Evolutionary conservation across 2,329 filamentous ascomycete genomes (phyloP).

Genomic region (Verticillium isaacii): DNA sequence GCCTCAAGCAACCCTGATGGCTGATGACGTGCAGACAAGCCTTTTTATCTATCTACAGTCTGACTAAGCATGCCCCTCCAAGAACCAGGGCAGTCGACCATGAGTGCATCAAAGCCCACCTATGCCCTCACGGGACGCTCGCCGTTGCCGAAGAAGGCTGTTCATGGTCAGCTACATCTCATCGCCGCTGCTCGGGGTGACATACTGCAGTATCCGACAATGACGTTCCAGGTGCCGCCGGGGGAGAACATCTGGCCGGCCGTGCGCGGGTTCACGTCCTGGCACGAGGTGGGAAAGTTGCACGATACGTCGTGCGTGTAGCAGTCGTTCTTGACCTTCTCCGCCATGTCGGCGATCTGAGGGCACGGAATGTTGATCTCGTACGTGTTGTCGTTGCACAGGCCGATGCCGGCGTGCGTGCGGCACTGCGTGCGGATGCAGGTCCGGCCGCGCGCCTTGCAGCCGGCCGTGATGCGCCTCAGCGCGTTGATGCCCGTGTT

Average conservation of each 20-base stretch:
- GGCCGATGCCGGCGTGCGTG: background rate
- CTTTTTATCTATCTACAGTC: too few species aligned
- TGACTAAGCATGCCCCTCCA: too few species aligned
- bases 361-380: constrained; percentile 2
- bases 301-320: background rate
- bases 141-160: constrained; percentile 1
- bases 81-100: too few species aligned
- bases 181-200: background rate
- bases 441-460: constrained; percentile 1
- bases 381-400: constrained; percentile 3
- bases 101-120: too few species aligned
- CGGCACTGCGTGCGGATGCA: constrained; percentile 2
- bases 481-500: background rate
- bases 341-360: constrained; percentile 1
- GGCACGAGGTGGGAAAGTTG: background rate
- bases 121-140: background rate
- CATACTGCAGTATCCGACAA: background rate
- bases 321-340: background rate
- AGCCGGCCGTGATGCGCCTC: background rate
- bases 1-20: background rate
- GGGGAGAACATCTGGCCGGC: background rate
- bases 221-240: background rate
- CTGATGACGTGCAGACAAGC: background rate
- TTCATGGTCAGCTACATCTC: background rate
- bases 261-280: background rate